Evolutionary conservation across 768 basidiomycete species (phyloP), one percentile per base, ranked within the genome.

Genomic region (Naganishia randhawae): DNA sequence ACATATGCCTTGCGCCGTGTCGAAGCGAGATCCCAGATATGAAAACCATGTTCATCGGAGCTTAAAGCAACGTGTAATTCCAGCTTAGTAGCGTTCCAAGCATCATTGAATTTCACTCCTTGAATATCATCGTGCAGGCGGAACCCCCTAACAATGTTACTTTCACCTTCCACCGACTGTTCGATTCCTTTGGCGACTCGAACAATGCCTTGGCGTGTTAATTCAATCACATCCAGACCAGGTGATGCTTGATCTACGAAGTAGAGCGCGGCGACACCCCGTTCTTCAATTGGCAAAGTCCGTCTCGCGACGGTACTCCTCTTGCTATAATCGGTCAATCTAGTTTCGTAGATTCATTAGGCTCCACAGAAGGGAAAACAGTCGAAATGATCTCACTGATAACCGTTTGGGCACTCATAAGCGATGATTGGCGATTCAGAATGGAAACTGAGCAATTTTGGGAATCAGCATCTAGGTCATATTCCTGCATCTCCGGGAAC

Each of bases 11-110:
- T 62, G 3, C 63, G 62, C 5, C 48, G 19, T 25, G 63, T 37
- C 19, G 65, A n/a, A 14, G 29, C 31, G 9, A 63, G 50, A 14
- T 69, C 50, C 69, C 69, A 69, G 25, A 67, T 57, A 31, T 55
- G 64, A 16, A 65, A 19, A 25, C 33, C 45, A 7, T 32, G 17
- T 29, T 35, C 41, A 48, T n/a, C 45, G 11, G 42, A 48, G 25
- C 41, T 42, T 16, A 33, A n/a, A 45, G 64, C 52, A 16, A 69
- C 50, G 16, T 45, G 32, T 16, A 65, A 31, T 53, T 69, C 53
- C 16, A 48, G 25, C 32, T 53, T 52, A 32, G 29, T 10, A 1
- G 31, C 42, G 37, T 41, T 55, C 69, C 69, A 69, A 22, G 53
- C 35, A 8, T 39, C 45, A 8, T 61, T 25, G 41, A 29, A 35